Conservation (phyloP, 176 grass and related monocot species). For the Stipa capillata region DNA sequence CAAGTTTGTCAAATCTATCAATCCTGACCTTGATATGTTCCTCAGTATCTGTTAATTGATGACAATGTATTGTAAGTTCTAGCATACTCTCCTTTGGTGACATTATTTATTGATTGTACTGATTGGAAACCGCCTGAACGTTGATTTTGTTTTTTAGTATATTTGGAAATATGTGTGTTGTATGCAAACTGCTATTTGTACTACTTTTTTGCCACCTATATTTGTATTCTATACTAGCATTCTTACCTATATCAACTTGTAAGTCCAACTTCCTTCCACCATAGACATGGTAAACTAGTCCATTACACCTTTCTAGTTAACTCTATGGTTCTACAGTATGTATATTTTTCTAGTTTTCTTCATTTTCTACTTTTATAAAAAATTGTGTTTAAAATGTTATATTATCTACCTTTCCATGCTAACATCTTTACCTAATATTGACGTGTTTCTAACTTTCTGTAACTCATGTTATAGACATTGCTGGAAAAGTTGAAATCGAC, state of each 20-base stretch:
- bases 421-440: neutral
- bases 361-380: neutral
- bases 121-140: neutral
- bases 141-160: neutral
- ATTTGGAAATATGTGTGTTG: neutral
- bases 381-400: neutral
- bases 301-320: neutral
- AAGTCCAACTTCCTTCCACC: neutral
- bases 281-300: neutral
- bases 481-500: constrained; percentile 83
- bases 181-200: neutral
- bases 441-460: neutral
- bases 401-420: neutral
- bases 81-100: neutral
- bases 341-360: neutral
- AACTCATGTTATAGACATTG: constrained; percentile 47
- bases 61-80: neutral
- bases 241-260: neutral
- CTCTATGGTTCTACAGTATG: neutral
- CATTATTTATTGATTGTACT: neutral
- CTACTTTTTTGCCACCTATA: neutral
- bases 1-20: neutral
- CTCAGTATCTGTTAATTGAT: neutral
- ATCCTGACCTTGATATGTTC: too few species aligned
- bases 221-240: neutral